Evolutionary conservation across 352 stramenopile species (phyloP).

Genomic region (Globisporangium viniferum): DNA sequence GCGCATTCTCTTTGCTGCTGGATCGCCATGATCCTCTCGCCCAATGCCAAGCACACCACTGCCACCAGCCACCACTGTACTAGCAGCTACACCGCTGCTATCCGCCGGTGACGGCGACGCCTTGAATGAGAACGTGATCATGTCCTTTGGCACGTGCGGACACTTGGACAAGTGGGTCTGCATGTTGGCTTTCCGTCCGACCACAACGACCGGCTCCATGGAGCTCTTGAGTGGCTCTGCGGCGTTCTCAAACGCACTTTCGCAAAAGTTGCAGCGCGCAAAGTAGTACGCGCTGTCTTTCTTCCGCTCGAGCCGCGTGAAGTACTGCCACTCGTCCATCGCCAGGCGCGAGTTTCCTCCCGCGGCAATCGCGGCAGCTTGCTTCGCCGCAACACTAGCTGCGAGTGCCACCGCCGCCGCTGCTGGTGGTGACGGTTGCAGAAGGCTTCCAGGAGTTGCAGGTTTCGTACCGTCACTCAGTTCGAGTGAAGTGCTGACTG

Average conservation of each 20-base stretch:
- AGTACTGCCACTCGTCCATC: conserved; percentile 78
- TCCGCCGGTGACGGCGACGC: conserved; percentile 4
- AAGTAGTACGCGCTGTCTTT: conserved; percentile 73
- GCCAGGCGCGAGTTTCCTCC: conserved; percentile 31
- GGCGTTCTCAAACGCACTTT: conserved; percentile 53
- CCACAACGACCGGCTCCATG: conserved; percentile 59
- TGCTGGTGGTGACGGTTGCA: neutral
- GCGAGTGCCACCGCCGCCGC: neutral
- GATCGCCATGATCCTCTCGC: conserved; percentile 9
- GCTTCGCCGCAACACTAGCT: neutral
- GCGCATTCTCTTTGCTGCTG: conserved; percentile 21
- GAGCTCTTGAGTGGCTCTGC: conserved; percentile 41
- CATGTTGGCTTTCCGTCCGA: conserved; percentile 81
- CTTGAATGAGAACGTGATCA: conserved; percentile 20
- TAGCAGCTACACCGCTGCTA: conserved; percentile 6
- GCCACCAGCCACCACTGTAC: conserved; percentile 6
- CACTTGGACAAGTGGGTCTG: conserved; percentile 82
- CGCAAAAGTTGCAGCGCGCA: conserved; percentile 79
- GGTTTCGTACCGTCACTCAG: conserved; percentile 6
- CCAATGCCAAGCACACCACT: conserved; percentile 2
- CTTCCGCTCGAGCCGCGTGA: conserved; percentile 72
- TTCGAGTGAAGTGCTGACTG: conserved; percentile 1
- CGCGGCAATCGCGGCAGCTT: neutral
- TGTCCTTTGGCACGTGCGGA: conserved; percentile 59
- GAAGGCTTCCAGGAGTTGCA: neutral